A percentile compares a stretch with the other conserved stretches of the same genome.
Conservation (phyloP, 306 rosid species). For the Sicyos baderoa region DNA sequence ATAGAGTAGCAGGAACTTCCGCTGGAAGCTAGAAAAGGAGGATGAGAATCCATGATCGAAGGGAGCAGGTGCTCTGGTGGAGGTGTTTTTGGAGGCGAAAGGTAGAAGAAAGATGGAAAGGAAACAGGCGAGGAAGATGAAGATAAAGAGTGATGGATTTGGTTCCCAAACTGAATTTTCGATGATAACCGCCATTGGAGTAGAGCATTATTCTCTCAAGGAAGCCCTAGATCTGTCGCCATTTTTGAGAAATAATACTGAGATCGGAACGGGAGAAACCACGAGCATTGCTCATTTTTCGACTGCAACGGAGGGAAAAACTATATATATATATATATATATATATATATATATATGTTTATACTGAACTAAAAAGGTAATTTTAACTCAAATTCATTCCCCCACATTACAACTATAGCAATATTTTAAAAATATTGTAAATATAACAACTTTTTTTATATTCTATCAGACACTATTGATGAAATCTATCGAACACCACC, state of each 20-base stretch:
- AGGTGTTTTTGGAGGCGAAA: conserved; percentile 31
- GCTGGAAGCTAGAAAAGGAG: conserved; percentile 59
- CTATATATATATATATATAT: no score
- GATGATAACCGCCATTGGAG: conserved; percentile 66
- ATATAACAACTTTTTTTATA: no score
- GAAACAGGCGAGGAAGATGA: conserved; percentile 54
- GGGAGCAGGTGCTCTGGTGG: conserved; percentile 36
- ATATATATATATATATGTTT: no score
- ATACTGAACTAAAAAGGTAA: no score
- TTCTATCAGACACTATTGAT: no score
- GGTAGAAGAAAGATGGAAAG: conserved; percentile 51
- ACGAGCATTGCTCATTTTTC: conserved; percentile 6
- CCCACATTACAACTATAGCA: no score
- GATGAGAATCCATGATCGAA: conserved; percentile 70
- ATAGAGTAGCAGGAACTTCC: conserved; percentile 54
- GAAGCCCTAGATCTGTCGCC: conserved; percentile 31
- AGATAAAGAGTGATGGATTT: conserved; percentile 46
- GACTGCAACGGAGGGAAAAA: background rate
- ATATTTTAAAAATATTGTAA: no score
- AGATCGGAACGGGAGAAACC: conserved; percentile 5
- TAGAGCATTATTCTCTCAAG: conserved; percentile 22
- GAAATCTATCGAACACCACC: no score
- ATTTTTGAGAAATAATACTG: background rate
- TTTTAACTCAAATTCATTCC: no score
- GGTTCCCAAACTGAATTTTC: conserved; percentile 81